A percentile compares a stretch with the other conserved stretches of the same genome.
Conservation (phyloP, 2,329 filamentous ascomycete genomes). For the Pseudocercospora fuligena region DNA sequence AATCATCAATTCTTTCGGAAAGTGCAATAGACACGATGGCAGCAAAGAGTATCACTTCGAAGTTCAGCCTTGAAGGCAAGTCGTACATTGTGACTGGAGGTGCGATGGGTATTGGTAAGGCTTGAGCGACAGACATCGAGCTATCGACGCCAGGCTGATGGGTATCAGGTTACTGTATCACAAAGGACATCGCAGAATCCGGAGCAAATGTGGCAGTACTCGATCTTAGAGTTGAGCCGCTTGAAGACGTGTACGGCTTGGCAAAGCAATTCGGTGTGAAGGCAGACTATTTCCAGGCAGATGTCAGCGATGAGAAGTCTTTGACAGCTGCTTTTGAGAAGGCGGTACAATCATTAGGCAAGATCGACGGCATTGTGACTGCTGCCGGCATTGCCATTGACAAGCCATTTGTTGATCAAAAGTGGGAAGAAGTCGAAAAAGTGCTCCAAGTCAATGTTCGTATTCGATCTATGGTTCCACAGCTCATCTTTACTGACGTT, state of each 20-base stretch:
- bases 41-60: conserved; percentile 22
- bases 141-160: neutral
- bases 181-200: conserved; percentile 35
- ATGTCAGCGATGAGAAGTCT: conserved; percentile 43
- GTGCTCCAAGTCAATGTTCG: conserved; percentile 45
- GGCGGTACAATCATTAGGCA: conserved; percentile 31
- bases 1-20: neutral
- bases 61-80: conserved; percentile 33
- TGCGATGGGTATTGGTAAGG: conserved; percentile 34
- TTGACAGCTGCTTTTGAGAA: conserved; percentile 33
- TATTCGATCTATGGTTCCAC: neutral
- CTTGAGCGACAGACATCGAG: too few species aligned
- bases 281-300: conserved; percentile 41
- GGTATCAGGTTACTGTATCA: conserved; percentile 30
- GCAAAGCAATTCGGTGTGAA: conserved; percentile 67
- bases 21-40: conserved; percentile 1
- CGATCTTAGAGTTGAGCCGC: conserved; percentile 57
- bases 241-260: conserved; percentile 34
- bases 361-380: conserved; percentile 37
- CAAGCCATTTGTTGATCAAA: conserved; percentile 37
- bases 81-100: conserved; percentile 37
- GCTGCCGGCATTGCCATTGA: conserved; percentile 40
- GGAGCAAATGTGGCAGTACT: conserved; percentile 61
- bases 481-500: neutral
- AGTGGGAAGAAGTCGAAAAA: conserved; percentile 37